Evolutionary conservation across 768 basidiomycete genomes (phyloP).

Genomic region (Phlebiopsis gigantea): DNA sequence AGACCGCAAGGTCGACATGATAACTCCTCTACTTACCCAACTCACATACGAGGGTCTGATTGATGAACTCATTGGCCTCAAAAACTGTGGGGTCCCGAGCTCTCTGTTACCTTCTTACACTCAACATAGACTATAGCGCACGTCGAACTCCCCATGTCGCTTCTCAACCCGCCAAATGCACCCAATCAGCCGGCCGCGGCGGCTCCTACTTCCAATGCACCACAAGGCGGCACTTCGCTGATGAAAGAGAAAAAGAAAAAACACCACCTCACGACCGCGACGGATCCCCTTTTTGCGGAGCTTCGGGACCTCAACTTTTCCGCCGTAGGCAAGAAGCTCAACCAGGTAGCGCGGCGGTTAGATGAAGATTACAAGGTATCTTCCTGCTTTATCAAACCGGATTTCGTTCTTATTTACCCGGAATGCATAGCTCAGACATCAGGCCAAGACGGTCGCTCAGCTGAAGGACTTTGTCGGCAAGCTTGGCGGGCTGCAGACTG

Average conservation of each 20-base stretch:
- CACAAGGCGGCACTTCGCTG: conserved; percentile 43
- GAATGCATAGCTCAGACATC: conserved; percentile 59
- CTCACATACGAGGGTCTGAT: conserved; percentile 95
- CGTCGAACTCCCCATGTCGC: conserved; percentile 71
- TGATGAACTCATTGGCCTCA: conserved; percentile 88
- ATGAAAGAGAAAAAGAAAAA: conserved; percentile 80
- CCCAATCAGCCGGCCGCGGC: conserved; percentile 20
- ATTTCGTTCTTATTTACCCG: conserved; percentile 2
- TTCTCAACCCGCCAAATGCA: conserved; percentile 52
- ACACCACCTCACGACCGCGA: conserved; percentile 70
- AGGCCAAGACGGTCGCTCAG: conserved; percentile 88
- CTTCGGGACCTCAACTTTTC: conserved; percentile 92
- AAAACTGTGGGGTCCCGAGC: conserved; percentile 86
- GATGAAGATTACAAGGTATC: conserved; percentile 89
- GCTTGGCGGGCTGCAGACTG: conserved; percentile 85
- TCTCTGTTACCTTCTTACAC: neutral
- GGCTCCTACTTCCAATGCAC: conserved; percentile 36
- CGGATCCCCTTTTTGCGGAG: conserved; percentile 79
- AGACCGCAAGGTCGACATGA: conserved; percentile 90
- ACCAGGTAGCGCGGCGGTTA: conserved; percentile 73
- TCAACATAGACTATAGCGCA: conserved; percentile 45
- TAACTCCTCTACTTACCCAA: conserved; percentile 92
- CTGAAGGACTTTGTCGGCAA: conserved; percentile 94
- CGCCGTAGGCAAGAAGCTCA: conserved; percentile 76
- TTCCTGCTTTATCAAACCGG: neutral